Evolutionary conservation across 2,329 filamentous ascomycete species (phyloP), one percentile per base, ranked within the genome.

Genomic region (Diaporthe citriasiana): DNA sequence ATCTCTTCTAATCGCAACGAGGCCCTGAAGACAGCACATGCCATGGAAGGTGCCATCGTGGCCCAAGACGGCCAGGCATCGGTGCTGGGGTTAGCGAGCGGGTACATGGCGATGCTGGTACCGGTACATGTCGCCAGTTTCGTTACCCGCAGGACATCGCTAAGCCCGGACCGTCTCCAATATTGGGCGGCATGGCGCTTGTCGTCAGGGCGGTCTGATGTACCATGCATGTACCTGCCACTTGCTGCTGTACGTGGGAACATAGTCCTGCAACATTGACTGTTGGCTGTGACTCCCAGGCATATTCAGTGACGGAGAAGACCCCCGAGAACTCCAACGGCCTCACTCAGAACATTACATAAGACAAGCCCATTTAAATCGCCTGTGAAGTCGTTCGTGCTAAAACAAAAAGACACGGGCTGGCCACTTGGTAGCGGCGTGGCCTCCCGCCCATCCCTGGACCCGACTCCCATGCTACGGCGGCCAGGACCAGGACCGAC

Each of bases 161-260:
- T 77, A 79, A 78, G 75, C 78, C 76, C 76, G 76, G 78, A 74
- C 78, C 76, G 63, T 73, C 69, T 65, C 72, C 76, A 76, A 77
- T 76, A 78, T 77, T 77, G 75, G 76, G 79, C 77, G 77, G 76
- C 79, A 80, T 78, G 79, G 79, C 79, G 79, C 78, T 78, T 79
- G 78, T 76, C 76, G 70, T 74, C 73, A 76, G 72, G 68, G 65
- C 75, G 74, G 73, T 66, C 53, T 71, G 70, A 75, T 70, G 78
- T 78, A 77, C 47, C 47, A 27, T 33, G 33, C 15, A 66, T 69
- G 78, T 78, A 77, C 35, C 63, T 40, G 30, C 17, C n/a, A 66
- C 22, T 5, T 47, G 45, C 47, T 38, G 27, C 42, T 38, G 63
- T 38, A 72, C 70, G 25, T 55, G 12, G 45, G 35, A 71, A 71